A percentile compares a stretch with the other conserved stretches of the same genome.
Conservation (phyloP, 2,329 filamentous ascomycete species). For the Colletotrichum orchidophilum region DNA sequence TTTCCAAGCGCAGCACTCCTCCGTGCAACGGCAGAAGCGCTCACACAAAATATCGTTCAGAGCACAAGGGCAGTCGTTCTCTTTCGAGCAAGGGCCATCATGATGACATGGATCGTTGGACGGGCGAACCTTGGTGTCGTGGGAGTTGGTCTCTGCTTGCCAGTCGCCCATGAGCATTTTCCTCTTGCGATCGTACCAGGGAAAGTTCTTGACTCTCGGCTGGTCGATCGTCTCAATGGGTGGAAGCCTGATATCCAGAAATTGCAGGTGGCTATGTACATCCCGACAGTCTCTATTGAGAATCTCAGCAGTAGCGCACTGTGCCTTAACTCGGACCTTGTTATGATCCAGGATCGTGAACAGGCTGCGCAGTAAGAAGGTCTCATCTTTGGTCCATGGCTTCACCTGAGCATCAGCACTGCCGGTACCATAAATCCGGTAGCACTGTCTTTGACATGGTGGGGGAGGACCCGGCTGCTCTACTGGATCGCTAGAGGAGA, state of each 20-base stretch:
- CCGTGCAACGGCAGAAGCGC: slow-evolving; percentile 73
- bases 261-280: slow-evolving; percentile 55
- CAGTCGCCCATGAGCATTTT: slow-evolving; percentile 65
- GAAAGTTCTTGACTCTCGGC: slow-evolving; percentile 53
- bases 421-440: slow-evolving; percentile 40
- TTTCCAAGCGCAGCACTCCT: slow-evolving; percentile 67
- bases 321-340: slow-evolving; percentile 50
- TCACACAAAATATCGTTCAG: slow-evolving; percentile 73
- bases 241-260: slow-evolving; percentile 48
- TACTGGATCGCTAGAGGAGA: slow-evolving; percentile 14
- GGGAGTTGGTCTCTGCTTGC: slow-evolving; percentile 63
- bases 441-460: slow-evolving; percentile 55
- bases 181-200: slow-evolving; percentile 66
- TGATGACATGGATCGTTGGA: slow-evolving; percentile 75
- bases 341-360: slow-evolving; percentile 54
- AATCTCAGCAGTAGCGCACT: slow-evolving; percentile 61
- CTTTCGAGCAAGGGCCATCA: slow-evolving; percentile 70
- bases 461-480: slow-evolving; percentile 28
- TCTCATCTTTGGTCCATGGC: slow-evolving; percentile 61
- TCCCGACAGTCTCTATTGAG: slow-evolving; percentile 63
- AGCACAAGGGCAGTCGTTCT: slow-evolving; percentile 70
- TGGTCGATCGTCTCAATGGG: slow-evolving; percentile 37
- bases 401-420: slow-evolving; percentile 12
- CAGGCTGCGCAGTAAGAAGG: slow-evolving; percentile 57
- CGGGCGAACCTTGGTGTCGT: slow-evolving; percentile 65